Evolutionary conservation across 2,329 filamentous ascomycete species (phyloP), one percentile per base, ranked within the genome.

Genomic region (Calonectria hawksworthii): DNA sequence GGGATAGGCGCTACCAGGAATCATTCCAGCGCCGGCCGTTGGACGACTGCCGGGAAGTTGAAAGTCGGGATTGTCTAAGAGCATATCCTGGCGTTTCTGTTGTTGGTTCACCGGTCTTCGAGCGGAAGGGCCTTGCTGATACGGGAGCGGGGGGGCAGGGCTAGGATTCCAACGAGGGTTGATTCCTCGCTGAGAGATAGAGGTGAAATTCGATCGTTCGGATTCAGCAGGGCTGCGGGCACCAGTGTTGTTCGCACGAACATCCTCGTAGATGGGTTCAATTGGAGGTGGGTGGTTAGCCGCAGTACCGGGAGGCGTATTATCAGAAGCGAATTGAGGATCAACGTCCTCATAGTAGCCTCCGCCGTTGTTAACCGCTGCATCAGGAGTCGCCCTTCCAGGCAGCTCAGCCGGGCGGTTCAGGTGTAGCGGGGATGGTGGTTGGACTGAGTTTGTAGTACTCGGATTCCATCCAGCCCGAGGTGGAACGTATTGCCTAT

Each of bases 271-370:
- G 21, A 88, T 89, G 41, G 82, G 81, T 61, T 87, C 86, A 68
- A 86, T 76, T 11, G 82, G 80, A 28, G 82, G 80, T 28, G 80
- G 80, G 70, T 83, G 73, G 63, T 78, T 75, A 47, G 80, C 72
- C 75, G 83, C 75, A 75, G 78, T 68, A 77, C 74, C 80, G 81
- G 75, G 74, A 52, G 85, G 84, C 66, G 79, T 78, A n/a, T 63
- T 63, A 21, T 78, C 71, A n/a, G 76, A 90, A 41, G 92, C 94
- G 82, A 98, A 99, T 72, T 93, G 94, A 56, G 96, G 96, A 78
- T 98, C 96, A 16, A 98, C 92, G 83, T 99, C 96, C 88, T 99
- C 97, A 82, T 98, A 98, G 86, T 99, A 99, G 76, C 90, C 86
- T 79, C 81, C 86, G 64, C 51, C 68, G 11, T 67, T 44, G 30